Base-by-base conservation (phyloP, 1,139 yeast species). In the Geotrichum macrosporum region DNA sequence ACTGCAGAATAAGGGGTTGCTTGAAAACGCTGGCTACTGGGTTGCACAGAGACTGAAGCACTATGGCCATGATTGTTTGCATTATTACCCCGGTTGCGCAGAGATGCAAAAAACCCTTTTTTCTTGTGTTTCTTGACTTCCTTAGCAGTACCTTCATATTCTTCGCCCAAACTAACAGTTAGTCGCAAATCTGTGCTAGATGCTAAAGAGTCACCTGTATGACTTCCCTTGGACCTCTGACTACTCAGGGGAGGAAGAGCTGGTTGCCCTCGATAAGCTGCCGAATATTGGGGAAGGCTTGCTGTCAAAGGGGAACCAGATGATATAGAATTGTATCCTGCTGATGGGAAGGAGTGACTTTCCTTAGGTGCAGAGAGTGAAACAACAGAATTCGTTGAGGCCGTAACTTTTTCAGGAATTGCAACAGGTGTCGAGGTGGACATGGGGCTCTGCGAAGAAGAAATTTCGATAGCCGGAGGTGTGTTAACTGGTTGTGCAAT, bases 101-200 rank as follows among this genome's bases (percentile, higher is more conserved):
- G 79, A 5, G 84, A 80, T n/a, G 49, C 30, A 62, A 80, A 80
- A 33, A 78, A 69, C 50, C 81, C 76, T 61, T 81, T 69, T 68
- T 77, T 79, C 58, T 76, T 77, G 34, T 61, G 59, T 55, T 69
- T 72, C 58, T 72, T 77, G 13, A 60, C 60, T 18, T 72, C 77
- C 42, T 64, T 71, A 6, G 33, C 31, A 13, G 57, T 60, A 34
- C 61, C 63, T 3, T 61, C 64, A 10, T 48, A 47, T 18, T 56
- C 58, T 20, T 51, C 58, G 22, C 54, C 60, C 29, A 37, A 31
- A 27, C 46, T 46, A 20, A 49, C 26, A 8, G 45, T 33, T 3
- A 40, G 47, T 4, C 50, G 36, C 26, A 49, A 29, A 8, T 48
- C 48, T 29, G 32, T 37, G 34, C 6, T 16, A 9, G 44, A 35